Evolutionary conservation across 1,284 basidiomycete species (phyloP).

Genomic region (Malassezia japonica): DNA sequence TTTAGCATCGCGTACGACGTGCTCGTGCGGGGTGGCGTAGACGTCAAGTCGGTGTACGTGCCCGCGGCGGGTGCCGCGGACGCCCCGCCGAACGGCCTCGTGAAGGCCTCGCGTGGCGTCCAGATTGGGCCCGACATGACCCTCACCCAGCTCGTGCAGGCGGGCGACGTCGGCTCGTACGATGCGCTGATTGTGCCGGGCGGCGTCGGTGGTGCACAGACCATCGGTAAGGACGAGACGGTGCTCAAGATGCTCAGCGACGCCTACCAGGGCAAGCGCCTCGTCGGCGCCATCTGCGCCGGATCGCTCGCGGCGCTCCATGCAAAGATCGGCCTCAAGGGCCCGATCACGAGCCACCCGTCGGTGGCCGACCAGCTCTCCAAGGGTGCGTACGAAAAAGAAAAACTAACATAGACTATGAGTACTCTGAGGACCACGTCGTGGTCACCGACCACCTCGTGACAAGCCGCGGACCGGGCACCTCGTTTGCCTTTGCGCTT

Average conservation of each 20-base stretch:
- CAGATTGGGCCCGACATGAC: constrained; percentile 35
- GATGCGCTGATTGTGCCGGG: constrained; percentile 69
- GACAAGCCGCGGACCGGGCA: constrained; percentile 71
- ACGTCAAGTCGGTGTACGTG: constrained; percentile 23
- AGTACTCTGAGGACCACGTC: constrained; percentile 67
- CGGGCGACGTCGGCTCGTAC: constrained; percentile 50
- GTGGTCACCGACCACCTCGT: constrained; percentile 64
- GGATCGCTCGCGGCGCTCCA: constrained; percentile 59
- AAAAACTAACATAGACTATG: constrained; percentile 55
- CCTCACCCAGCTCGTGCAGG: constrained; percentile 23
- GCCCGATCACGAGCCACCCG: constrained; percentile 67
- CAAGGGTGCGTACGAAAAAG: constrained; percentile 51
- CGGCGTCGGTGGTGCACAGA: constrained; percentile 68
- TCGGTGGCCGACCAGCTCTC: constrained; percentile 60
- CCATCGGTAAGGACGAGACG: constrained; percentile 56
- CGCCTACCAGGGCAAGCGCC: constrained; percentile 53
- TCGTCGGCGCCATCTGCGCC: constrained; percentile 37
- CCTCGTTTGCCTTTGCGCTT: constrained; percentile 66
- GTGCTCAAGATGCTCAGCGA: constrained; percentile 61
- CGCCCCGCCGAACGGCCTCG: constrained; percentile 22
- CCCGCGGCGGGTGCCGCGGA: constrained; percentile 11
- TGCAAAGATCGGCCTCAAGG: constrained; percentile 55
- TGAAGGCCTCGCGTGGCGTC: constrained; percentile 36
- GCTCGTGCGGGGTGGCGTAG: constrained; percentile 34
- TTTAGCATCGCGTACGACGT: constrained; percentile 42